A percentile compares a stretch with the other conserved stretches of the same genome.
Evolutionary conservation across 129 eudicot species (phyloP).

Genomic region (Lactuca saligna): DNA sequence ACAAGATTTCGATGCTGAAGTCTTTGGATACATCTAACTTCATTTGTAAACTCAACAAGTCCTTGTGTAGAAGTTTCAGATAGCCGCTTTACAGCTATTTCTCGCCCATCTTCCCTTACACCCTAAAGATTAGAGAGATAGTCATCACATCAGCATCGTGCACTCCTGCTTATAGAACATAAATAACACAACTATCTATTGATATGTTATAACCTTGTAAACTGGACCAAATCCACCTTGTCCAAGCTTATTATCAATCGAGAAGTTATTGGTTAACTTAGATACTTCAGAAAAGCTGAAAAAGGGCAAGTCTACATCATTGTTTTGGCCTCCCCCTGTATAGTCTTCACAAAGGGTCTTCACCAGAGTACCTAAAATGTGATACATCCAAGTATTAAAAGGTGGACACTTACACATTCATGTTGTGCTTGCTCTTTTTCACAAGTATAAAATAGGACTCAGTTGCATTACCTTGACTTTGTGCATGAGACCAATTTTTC

Average conservation of each 20-base stretch:
- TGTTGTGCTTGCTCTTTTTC: too few relatives aligned
- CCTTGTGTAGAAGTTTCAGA: constrained; percentile 55
- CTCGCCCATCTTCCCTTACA: constrained; percentile 37
- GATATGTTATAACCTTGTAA: constrained; percentile 28
- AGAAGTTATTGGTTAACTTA: constrained; percentile 12
- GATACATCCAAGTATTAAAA: not conserved
- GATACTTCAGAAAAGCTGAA: not conserved
- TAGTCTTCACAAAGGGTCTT: not conserved
- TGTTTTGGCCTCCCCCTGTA: not conserved
- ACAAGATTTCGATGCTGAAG: not conserved
- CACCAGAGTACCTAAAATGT: not conserved
- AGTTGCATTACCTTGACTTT: not conserved
- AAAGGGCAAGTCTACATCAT: not conserved
- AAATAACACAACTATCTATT: not conserved
- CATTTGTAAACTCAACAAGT: constrained; percentile 37
- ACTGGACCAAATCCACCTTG: constrained; percentile 35
- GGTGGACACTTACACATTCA: too few relatives aligned
- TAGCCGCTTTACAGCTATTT: constrained; percentile 46
- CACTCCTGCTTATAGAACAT: too few relatives aligned
- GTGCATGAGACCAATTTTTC: not conserved
- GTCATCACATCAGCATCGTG: too few relatives aligned
- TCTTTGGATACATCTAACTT: constrained; percentile 17
- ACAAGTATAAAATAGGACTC: too few relatives aligned
- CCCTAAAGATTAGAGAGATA: constrained; percentile 33
- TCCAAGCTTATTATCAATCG: constrained; percentile 16